phyloP scores from a whole-genome alignment of 169 alveolate species.

The Plasmodium coatneyi region DNA sequence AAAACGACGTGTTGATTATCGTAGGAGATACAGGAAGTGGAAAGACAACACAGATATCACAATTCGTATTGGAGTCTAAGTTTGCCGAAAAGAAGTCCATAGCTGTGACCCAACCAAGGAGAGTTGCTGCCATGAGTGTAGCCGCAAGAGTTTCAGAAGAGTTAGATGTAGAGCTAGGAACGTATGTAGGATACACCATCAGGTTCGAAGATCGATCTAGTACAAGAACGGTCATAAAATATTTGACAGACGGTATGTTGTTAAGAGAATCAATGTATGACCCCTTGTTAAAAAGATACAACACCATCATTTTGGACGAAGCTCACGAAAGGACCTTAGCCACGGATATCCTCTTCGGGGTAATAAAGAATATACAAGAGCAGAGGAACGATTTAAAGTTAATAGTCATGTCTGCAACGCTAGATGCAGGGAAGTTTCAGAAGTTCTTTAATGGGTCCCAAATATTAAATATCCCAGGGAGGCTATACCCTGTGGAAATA shows the following conservation, averaged over 20 bases:
- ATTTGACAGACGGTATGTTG: conserved; percentile 99
- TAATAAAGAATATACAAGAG: conserved; percentile 93
- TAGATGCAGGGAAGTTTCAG: conserved; percentile 96
- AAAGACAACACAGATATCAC: conserved; percentile 98
- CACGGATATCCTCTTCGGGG: conserved; percentile 98
- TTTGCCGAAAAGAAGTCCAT: conserved; percentile 88
- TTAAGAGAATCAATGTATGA: conserved; percentile 97
- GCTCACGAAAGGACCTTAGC: conserved; percentile 99
- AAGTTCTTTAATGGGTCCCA: conserved; percentile 96
- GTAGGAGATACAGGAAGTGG: conserved; percentile 99
- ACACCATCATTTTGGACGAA: conserved; percentile 96
- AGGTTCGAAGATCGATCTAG: conserved; percentile 97
- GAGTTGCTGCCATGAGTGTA: conserved; percentile 99
- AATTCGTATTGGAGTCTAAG: conserved; percentile 92
- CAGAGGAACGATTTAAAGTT: conserved; percentile 92
- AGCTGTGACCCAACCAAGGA: conserved; percentile 99
- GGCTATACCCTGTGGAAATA: conserved; percentile 98
- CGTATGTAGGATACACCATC: conserved; percentile 97
- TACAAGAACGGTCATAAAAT: conserved; percentile 92
- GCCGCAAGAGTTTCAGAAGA: conserved; percentile 99
- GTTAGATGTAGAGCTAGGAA: conserved; percentile 95
- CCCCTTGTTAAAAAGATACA: conserved; percentile 91
- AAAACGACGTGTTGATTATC: conserved; percentile 84
- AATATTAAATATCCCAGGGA: conserved; percentile 96
- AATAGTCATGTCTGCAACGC: conserved; percentile 98